A percentile compares a stretch with the other conserved stretches of the same genome.
Conservation (phyloP, 257 asterid species). For the Euphrasia confusa region DNA sequence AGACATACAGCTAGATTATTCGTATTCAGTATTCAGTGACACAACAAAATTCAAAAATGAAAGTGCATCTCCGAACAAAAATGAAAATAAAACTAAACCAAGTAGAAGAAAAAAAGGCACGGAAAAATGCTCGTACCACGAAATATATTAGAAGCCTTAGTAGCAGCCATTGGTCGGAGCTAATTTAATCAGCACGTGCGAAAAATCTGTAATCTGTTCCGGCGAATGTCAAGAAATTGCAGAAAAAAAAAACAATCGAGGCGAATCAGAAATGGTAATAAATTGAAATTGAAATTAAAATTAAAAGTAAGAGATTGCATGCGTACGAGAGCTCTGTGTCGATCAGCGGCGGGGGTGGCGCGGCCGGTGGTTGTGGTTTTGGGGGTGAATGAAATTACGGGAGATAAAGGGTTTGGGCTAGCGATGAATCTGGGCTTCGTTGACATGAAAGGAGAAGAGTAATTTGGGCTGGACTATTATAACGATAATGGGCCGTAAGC, state of each 20-base stretch:
- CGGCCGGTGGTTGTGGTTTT: background rate
- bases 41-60: background rate
- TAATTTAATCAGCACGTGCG: background rate
- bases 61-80: too few relatives aligned
- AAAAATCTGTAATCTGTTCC: conserved; percentile 14
- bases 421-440: background rate
- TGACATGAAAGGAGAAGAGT: background rate
- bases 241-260: conserved; percentile 11
- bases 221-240: conserved; percentile 15
- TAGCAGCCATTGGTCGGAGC: conserved; percentile 40
- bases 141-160: conserved; percentile 36
- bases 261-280: background rate
- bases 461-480: background rate
- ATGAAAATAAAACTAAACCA: background rate
- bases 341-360: conserved; percentile 20
- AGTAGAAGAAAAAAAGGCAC: background rate
- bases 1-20: too few relatives aligned
- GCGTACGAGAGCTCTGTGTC: conserved; percentile 6
- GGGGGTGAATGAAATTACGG: background rate
- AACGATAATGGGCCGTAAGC: background rate
- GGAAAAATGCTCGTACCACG: conserved; percentile 28
- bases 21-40: background rate
- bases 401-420: background rate
- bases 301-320: background rate
- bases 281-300: background rate